A percentile compares a stretch with the other conserved stretches of the same genome.
These are phyloP conservation scores for Pseudogymnoascus sp. DNA, from an alignment of 2,329 filamentous ascomycete species.

Conservation along the genomic window DNA sequence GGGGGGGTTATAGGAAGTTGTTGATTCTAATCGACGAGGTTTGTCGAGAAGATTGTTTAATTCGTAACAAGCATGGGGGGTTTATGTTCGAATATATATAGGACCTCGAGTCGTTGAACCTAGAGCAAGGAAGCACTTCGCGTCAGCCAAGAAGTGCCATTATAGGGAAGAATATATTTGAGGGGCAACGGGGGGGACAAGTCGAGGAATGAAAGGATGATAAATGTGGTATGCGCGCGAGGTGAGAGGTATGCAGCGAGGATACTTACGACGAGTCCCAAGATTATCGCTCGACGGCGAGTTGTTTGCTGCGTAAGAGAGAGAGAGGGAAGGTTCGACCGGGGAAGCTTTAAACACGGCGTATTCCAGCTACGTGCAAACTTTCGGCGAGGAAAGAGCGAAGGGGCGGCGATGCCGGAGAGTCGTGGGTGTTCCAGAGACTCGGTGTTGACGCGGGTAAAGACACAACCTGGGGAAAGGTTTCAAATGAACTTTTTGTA, in stretches of 20 bases:
- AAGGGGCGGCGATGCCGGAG: slow-evolving; percentile 5
- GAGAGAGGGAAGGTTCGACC: slow-evolving; percentile 4
- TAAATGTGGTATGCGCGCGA: neutral
- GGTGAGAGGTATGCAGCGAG: slow-evolving; percentile 8
- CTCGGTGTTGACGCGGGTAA: slow-evolving; percentile 10
- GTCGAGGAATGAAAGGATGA: slow-evolving; percentile 2
- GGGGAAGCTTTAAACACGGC: slow-evolving; percentile 20
- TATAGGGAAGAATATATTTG: slow-evolving; percentile 2
- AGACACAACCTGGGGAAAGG: slow-evolving; percentile 14
- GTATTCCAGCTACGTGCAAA: slow-evolving; percentile 26
- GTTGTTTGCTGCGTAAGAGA: slow-evolving; percentile 6
- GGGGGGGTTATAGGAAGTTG: slow-evolving; percentile 13
- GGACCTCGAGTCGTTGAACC: slow-evolving; percentile 19
- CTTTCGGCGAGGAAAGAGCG: slow-evolving; percentile 14
- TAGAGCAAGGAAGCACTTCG: slow-evolving; percentile 8
- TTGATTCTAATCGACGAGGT: slow-evolving; percentile 17
- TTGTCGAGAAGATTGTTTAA: slow-evolving; percentile 17
- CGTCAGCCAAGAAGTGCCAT: slow-evolving; percentile 6
- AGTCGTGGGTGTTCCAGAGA: neutral
- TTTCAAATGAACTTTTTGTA: slow-evolving; percentile 24
- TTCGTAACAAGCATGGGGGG: slow-evolving; percentile 20
- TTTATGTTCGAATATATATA: slow-evolving; percentile 16
- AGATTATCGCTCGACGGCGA: neutral
- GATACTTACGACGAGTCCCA: slow-evolving; percentile 6
- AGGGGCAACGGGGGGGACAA: neutral